Base-by-base conservation (phyloP, 176 grass and related monocot genomes). In the Saccharum officinarum region DNA sequence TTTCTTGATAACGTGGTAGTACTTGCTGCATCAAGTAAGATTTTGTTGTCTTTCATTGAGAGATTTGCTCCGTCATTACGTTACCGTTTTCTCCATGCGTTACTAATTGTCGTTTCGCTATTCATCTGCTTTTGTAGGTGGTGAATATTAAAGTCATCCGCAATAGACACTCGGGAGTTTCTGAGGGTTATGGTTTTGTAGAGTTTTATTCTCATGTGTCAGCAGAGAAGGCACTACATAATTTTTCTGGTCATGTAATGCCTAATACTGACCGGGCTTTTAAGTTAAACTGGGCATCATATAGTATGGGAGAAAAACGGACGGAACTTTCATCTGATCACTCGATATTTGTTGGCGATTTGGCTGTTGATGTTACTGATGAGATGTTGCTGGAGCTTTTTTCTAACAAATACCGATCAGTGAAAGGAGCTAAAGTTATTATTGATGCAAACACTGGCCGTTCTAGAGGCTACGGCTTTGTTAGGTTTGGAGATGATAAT, bases 341-440 rank as follows among this genome's bases (percentile, higher is more conserved):
- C 83, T 92, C 90, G 15, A 92, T 89, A 83, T 92, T 92, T 89
- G 90, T 92, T 80, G 90, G 90, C 17, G 90, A 92, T 92, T 81
- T 92, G 85, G 90, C 87, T 76, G 69, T 88, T 40, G 90, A 92
- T 86, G 90, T 92, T 75, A 92, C 90, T 65, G 87, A 92, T 80
- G 83, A 89, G 11, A 86, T 83, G 80, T 76, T 92, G 59, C 77
- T 89, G 84, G 63, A 80, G 65, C 80, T 89, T 83, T 92, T 92
- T 89, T 87, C 90, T 83, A 89, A 69, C 80, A 92, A 89, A 80
- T 92, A 92, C 57, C 79, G 41, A 76, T 92, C 90, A 64, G 90
- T 92, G 42, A 92, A 92, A 84, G 83, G 90, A 83, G 90, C 90
- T 76, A 92, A 92, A 83, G 90, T 92, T 92, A 88, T 92, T 75